phyloP scores from a whole-genome alignment of 176 grass and related monocot species.

The Panicum miliaceum region DNA sequence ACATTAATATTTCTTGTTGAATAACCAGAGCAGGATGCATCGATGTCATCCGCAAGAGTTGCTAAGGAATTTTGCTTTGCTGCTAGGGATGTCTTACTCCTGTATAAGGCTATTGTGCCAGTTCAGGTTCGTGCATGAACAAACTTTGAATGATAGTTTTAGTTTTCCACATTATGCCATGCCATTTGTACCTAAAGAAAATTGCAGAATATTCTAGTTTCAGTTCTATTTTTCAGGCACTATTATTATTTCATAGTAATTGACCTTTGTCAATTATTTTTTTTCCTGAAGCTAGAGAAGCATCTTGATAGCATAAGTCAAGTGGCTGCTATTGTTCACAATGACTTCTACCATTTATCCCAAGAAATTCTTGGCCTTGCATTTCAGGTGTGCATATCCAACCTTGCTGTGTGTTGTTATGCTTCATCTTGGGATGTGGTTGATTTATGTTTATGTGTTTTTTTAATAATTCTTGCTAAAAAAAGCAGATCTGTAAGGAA shows the following conservation, averaged over 20 bases:
- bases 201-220: neutral
- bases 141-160: conserved; percentile 37
- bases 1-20: conserved; percentile 62
- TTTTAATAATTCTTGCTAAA: conserved; percentile 16
- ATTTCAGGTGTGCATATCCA: conserved; percentile 73
- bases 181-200: conserved; percentile 10
- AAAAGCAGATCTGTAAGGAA: conserved; percentile 16
- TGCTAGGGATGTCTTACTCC: conserved; percentile 88
- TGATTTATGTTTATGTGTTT: conserved; percentile 35
- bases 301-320: conserved; percentile 72
- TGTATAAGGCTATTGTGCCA: conserved; percentile 90
- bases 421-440: conserved; percentile 30
- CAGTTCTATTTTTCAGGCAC: conserved; percentile 19
- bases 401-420: conserved; percentile 19
- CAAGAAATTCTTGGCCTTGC: conserved; percentile 96
- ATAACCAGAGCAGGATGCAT: conserved; percentile 95
- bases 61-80: conserved; percentile 91
- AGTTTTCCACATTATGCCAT: conserved; percentile 3
- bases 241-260: conserved; percentile 31
- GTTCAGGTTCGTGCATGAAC: conserved; percentile 68
- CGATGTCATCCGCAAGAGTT: conserved; percentile 85
- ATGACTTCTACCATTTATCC: conserved; percentile 82
- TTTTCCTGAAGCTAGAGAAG: conserved; percentile 80
- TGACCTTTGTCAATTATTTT: conserved; percentile 28
- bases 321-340: conserved; percentile 83